phyloP scores from a whole-genome alignment of 2,329 filamentous ascomycete genomes.

The Kalmusia sp. region DNA sequence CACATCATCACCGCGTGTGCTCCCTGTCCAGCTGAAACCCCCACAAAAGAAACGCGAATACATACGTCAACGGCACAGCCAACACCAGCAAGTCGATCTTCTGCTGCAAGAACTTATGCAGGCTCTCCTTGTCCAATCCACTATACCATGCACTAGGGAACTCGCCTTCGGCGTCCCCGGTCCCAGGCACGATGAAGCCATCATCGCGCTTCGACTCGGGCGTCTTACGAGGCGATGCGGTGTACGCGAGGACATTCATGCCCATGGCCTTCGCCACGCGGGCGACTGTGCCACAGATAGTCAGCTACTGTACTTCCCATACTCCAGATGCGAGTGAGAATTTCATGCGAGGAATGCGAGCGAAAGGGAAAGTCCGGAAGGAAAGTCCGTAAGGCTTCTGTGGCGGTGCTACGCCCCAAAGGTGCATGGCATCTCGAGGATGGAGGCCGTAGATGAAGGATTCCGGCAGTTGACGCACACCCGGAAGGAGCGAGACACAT shows the following conservation, averaged over 20 bases:
- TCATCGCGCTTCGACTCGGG: constrained; percentile 68
- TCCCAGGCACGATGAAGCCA: constrained; percentile 72
- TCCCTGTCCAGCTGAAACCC: neutral
- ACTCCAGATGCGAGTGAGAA: neutral
- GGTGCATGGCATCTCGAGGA: neutral
- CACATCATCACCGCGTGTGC: no score
- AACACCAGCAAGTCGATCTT: constrained; percentile 66
- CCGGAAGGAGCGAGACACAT: neutral
- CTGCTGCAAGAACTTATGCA: constrained; percentile 62
- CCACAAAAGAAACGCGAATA: constrained; percentile 4
- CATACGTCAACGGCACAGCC: constrained; percentile 62
- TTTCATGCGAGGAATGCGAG: neutral
- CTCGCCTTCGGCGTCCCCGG: constrained; percentile 64
- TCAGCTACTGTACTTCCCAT: constrained; percentile 1
- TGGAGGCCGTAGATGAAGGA: neutral
- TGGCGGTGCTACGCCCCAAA: neutral
- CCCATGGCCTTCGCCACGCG: constrained; percentile 69
- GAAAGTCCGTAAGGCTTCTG: neutral
- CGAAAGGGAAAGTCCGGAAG: neutral
- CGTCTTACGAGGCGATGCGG: constrained; percentile 71
- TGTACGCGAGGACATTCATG: constrained; percentile 78
- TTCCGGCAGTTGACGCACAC: neutral
- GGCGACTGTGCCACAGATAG: constrained; percentile 51
- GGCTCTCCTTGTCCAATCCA: constrained; percentile 58
- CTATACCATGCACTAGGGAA: constrained; percentile 65